Conservation (phyloP, 2,329 filamentous ascomycete genomes). For the Camillea tinctor region DNA sequence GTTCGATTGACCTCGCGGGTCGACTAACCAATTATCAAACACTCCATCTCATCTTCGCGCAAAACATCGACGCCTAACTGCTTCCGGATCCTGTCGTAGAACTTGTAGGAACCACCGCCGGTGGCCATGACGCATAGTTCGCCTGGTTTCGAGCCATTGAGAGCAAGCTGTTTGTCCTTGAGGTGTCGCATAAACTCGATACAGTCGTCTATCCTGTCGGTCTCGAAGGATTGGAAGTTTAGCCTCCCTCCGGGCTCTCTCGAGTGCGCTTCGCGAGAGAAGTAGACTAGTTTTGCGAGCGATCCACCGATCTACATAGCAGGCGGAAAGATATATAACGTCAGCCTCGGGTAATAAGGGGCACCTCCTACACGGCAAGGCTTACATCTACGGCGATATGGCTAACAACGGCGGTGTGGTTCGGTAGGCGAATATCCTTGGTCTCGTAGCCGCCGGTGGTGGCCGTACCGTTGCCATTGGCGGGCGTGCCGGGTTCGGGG, state of each 20-base stretch:
- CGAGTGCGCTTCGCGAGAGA: conserved; percentile 81
- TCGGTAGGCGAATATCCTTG: conserved; percentile 91
- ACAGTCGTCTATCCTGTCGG: conserved; percentile 88
- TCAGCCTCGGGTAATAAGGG: conserved; percentile 7
- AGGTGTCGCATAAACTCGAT: conserved; percentile 87
- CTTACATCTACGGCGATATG: conserved; percentile 95
- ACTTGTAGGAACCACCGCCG: conserved; percentile 94
- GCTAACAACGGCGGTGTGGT: conserved; percentile 92
- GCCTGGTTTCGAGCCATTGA: conserved; percentile 68
- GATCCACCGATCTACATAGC: conserved; percentile 89
- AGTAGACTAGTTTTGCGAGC: conserved; percentile 95
- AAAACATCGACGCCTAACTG: conserved; percentile 83
- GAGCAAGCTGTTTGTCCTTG: conserved; percentile 74
- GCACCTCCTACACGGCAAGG: conserved; percentile 24
- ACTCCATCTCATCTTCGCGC: conserved; percentile 98
- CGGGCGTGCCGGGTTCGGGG: conserved; percentile 63
- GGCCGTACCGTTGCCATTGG: conserved; percentile 33
- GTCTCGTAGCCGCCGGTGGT: conserved; percentile 61
- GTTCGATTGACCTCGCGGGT: background rate
- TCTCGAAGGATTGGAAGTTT: conserved; percentile 96
- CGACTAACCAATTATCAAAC: conserved; percentile 81
- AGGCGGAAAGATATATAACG: conserved; percentile 2
- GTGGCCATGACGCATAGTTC: conserved; percentile 93
- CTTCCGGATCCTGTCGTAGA: conserved; percentile 85
- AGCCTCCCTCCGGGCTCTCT: conserved; percentile 81